phyloP scores from a whole-genome alignment of 495 filamentous ascomycete genomes.

The Lindgomyces ingoldianus region DNA sequence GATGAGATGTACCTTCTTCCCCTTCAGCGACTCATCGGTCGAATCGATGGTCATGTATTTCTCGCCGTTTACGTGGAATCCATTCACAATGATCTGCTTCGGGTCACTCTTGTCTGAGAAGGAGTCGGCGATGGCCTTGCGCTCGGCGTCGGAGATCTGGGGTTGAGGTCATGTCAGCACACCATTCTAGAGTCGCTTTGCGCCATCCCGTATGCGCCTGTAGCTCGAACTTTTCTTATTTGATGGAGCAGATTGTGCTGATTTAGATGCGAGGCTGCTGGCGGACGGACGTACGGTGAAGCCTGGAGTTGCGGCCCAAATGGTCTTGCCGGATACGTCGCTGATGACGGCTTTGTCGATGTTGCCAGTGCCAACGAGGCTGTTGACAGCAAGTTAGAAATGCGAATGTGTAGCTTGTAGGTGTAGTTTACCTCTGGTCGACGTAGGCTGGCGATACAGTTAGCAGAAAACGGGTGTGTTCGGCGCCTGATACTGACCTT shows the following conservation, averaged over 20 bases:
- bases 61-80: conserved; percentile 70
- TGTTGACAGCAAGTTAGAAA: conserved; percentile 33
- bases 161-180: conserved; percentile 22
- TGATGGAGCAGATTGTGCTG: too few species aligned
- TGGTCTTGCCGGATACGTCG: conserved; percentile 74
- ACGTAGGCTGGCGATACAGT: conserved; percentile 58
- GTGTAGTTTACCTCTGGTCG: conserved; percentile 60
- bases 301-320: conserved; percentile 72
- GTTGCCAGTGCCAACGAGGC: conserved; percentile 80
- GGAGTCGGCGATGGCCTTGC: conserved; percentile 56
- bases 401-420: conserved; percentile 33
- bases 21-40: conserved; percentile 78
- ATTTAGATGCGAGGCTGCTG: background rate
- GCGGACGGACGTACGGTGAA: conserved; percentile 64
- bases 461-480: conserved; percentile 5
- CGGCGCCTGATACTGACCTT: conserved; percentile 52
- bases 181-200: background rate
- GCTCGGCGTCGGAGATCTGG: conserved; percentile 62
- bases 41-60: conserved; percentile 71
- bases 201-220: background rate
- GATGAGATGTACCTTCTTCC: conserved; percentile 67
- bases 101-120: conserved; percentile 52
- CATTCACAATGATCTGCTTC: conserved; percentile 55
- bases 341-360: conserved; percentile 88
- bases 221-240: too few species aligned